phyloP scores from a whole-genome alignment of 768 basidiomycete genomes.

The Suillus paluster region DNA sequence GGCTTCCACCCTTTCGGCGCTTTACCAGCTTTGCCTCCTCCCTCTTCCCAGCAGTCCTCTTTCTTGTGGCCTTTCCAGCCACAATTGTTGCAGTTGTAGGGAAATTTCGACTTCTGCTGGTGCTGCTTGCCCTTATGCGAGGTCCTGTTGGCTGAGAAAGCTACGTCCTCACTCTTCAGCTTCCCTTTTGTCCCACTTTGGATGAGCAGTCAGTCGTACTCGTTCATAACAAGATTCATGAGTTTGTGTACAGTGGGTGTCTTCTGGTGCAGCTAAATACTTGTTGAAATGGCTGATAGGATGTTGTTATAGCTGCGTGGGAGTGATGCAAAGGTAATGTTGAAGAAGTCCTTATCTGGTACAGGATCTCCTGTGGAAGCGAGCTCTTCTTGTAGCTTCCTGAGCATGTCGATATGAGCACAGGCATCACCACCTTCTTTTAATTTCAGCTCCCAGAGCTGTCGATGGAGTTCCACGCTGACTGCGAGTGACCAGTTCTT shows the following conservation, averaged over 20 bases:
- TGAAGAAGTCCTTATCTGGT: conserved; percentile 34
- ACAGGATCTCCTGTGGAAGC: conserved; percentile 36
- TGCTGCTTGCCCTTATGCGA: neutral
- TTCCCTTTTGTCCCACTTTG: neutral
- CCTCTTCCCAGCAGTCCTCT: conserved; percentile 17
- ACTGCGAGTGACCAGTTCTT: too few species aligned
- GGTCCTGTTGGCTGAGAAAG: neutral
- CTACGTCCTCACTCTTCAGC: neutral
- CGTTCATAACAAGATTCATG: conserved; percentile 14
- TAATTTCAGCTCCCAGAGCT: too few species aligned
- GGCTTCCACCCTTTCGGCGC: neutral
- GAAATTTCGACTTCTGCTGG: neutral
- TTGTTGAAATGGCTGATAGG: conserved; percentile 33
- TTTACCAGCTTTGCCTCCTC: conserved; percentile 8
- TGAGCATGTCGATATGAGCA: conserved; percentile 35
- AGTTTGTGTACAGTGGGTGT: conserved; percentile 18
- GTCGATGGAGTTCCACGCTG: too few species aligned
- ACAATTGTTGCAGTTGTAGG: conserved; percentile 7
- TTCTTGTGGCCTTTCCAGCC: conserved; percentile 6
- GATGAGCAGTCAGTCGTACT: conserved; percentile 19
- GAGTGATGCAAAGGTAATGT: conserved; percentile 40
- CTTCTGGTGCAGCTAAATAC: neutral
- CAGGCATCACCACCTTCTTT: conserved; percentile 35
- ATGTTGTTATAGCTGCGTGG: conserved; percentile 38
- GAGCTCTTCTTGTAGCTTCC: conserved; percentile 36